These are phyloP conservation scores for Aspergillus egyptiacus DNA, from an alignment of 495 filamentous ascomycete species.

Conservation along the genomic window DNA sequence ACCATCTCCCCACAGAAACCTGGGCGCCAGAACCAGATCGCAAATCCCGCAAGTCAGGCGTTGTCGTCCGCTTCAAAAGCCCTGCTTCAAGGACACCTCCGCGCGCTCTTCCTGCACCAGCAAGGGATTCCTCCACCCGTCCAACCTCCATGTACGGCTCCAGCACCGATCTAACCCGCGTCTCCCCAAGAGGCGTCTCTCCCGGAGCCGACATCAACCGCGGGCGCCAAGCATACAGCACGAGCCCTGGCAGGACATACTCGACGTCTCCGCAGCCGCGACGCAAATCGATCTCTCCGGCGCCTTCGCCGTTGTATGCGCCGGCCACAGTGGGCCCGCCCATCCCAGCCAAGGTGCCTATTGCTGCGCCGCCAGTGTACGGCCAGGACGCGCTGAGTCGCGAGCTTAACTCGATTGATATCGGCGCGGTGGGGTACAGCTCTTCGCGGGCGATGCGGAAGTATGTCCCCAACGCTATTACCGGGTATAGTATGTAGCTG, in stretches of 20 bases:
- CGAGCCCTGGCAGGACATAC: conserved; percentile 18
- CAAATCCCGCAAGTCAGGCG: conserved; percentile 57
- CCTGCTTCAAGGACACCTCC: conserved; percentile 24
- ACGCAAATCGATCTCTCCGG: conserved; percentile 25
- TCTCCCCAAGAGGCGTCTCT: background rate
- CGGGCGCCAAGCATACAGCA: conserved; percentile 20
- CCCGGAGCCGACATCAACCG: conserved; percentile 13
- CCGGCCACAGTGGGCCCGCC: conserved; percentile 47
- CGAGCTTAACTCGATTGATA: conserved; percentile 78
- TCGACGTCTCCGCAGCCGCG: conserved; percentile 11
- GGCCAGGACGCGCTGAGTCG: conserved; percentile 60
- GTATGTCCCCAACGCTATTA: conserved; percentile 18
- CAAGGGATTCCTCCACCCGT: conserved; percentile 6
- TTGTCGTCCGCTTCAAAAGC: conserved; percentile 48
- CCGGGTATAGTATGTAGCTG: conserved; percentile 31
- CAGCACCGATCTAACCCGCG: background rate
- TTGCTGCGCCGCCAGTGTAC: conserved; percentile 34
- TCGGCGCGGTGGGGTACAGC: conserved; percentile 49
- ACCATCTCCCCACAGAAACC: conserved; percentile 82
- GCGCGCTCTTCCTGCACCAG: background rate
- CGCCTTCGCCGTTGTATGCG: conserved; percentile 31
- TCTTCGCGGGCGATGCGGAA: conserved; percentile 21
- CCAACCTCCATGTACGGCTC: conserved; percentile 3
- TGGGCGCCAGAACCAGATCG: conserved; percentile 93
- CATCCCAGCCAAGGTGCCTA: conserved; percentile 70